Evolutionary conservation across 768 basidiomycete genomes (phyloP).

Genomic region (Lactarius hatsudake): DNA sequence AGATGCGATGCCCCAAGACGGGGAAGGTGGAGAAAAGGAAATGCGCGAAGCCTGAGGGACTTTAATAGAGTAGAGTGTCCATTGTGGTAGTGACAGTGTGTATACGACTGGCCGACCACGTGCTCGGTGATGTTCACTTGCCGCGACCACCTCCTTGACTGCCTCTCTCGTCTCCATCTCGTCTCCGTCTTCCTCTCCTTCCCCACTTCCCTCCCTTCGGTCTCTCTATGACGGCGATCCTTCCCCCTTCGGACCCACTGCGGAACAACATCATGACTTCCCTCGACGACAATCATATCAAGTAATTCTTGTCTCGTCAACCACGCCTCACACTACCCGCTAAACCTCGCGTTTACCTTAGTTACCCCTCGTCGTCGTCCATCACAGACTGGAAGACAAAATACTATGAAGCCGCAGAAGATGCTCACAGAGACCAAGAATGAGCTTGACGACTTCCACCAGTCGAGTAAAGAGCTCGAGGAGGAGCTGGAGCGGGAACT

Average conservation of each 20-base stretch:
- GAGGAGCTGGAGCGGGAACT: conserved; percentile 91
- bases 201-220: conserved; percentile 20
- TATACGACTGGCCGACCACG: background rate
- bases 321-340: background rate
- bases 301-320: conserved; percentile 40
- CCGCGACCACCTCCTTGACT: conserved; percentile 20
- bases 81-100: background rate
- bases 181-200: conserved; percentile 23
- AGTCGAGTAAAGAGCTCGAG: conserved; percentile 87
- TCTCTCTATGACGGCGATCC: conserved; percentile 58
- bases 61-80: conserved; percentile 31
- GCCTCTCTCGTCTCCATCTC: conserved; percentile 1
- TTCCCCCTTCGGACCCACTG: conserved; percentile 57
- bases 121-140: conserved; percentile 15
- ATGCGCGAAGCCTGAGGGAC: conserved; percentile 77
- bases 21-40: conserved; percentile 79
- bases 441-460: conserved; percentile 85
- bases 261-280: conserved; percentile 55
- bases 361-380: conserved; percentile 49
- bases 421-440: conserved; percentile 81
- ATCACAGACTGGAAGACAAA: conserved; percentile 70
- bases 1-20: conserved; percentile 85
- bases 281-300: conserved; percentile 62
- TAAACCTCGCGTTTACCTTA: conserved; percentile 32
- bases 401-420: conserved; percentile 79